Base-by-base conservation (phyloP, 2,329 filamentous ascomycete genomes). In the Epichloe amarillans region DNA sequence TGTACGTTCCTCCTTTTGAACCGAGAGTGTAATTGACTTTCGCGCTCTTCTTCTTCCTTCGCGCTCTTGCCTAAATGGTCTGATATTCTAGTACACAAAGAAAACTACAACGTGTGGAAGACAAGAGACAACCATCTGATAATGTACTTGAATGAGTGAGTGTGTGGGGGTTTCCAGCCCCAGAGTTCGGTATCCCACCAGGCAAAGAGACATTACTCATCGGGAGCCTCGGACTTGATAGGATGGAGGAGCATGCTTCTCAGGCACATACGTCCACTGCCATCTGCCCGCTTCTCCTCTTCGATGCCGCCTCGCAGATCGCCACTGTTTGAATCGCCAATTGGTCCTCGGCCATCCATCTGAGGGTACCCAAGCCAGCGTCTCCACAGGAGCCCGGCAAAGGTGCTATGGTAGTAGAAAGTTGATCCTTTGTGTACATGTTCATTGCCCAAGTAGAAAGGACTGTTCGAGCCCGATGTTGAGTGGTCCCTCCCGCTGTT, bases 361-460 rank as follows among this genome's bases (percentile, higher is more conserved):
- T 79, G 75, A 15, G 74, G 67, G 56, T 76, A 80, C 0, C 77
- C 77, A 44, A 93, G 68, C 88, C 88, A 95, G 43, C 86, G 74
- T 47, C 84, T 75, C 79, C 88, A 94, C 57, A 94, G 62, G n/a
- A 84, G 77, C 4, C 83, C 77, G 1, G 86, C 82, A 61, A 93
- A 94, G 47, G 82, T 77, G 21, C 82, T 82, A 58, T 88, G 85
- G 66, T 88, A 94, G 66, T 91, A 94, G 86, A 86, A 95, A 43
- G 77, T 88, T 42, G 83, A 83, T 14, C 88, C 86, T 58, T 80
- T 79, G 70, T 91, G 88, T 65, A 90, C 90, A 64, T 88, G 86
- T 67, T 94, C 88, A 49, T 88, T 82, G 56, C 78, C 75, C 19
- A 75, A 60, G 51, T 83, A 80, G 57, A 84, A 88, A 6, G 86